Percentiles rank a stretch among this genome's conserved stretches.
These are phyloP conservation scores for Aspergillus saccharolyticus DNA, from an alignment of 495 filamentous ascomycete genomes.

Conservation along the genomic window DNA sequence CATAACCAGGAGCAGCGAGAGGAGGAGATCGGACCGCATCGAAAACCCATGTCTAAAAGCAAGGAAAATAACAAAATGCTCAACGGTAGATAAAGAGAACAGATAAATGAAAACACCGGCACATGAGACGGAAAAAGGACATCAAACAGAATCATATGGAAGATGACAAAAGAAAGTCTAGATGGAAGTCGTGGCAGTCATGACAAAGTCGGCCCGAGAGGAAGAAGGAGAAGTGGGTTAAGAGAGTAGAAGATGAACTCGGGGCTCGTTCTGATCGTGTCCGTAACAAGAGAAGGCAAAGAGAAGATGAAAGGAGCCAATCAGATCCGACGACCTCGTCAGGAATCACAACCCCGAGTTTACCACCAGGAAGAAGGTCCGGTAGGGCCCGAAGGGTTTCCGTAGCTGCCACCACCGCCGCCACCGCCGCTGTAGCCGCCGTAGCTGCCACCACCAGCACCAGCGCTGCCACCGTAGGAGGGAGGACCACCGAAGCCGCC, in stretches of 20 bases:
- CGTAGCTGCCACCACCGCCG: conserved; percentile 50
- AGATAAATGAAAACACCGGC: conserved; percentile 19
- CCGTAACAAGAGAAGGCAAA: conserved; percentile 34
- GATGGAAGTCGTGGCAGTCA: conserved; percentile 43
- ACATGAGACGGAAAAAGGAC: conserved; percentile 17
- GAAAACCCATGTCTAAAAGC: conserved; percentile 42
- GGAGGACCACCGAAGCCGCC: conserved; percentile 40
- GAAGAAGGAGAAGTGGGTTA: conserved; percentile 35
- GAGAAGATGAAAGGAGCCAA: conserved; percentile 40
- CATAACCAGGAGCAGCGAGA: conserved; percentile 34
- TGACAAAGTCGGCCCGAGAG: conserved; percentile 49
- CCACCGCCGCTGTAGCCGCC: conserved; percentile 49
- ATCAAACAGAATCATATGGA: background rate
- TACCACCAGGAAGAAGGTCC: conserved; percentile 96
- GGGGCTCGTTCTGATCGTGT: conserved; percentile 47
- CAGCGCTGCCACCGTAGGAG: conserved; percentile 26
- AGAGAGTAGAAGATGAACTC: conserved; percentile 35
- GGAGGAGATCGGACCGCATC: conserved; percentile 39
- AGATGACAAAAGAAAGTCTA: conserved; percentile 20
- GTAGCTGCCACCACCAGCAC: conserved; percentile 32
- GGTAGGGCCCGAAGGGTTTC: conserved; percentile 78
- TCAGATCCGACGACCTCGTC: conserved; percentile 45
- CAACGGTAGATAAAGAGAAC: conserved; percentile 10
- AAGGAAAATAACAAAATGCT: conserved; percentile 28
- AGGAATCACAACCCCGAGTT: conserved; percentile 45